Evolutionary conservation across 805 yeast species (phyloP).

Genomic region (Ogataea methylovora): DNA sequence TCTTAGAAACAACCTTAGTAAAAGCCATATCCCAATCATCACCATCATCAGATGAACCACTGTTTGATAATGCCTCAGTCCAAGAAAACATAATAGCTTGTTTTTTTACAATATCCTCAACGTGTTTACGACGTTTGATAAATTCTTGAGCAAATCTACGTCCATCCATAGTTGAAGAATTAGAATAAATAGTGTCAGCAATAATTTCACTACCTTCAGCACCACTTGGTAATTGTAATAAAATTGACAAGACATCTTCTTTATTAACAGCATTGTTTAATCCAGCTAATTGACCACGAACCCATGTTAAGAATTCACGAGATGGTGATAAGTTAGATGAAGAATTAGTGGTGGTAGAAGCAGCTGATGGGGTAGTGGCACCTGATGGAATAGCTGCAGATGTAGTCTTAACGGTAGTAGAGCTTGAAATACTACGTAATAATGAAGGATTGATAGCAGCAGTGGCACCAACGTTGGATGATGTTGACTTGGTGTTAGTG

Average conservation of each 20-base stretch:
- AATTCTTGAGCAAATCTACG: constrained; percentile 91
- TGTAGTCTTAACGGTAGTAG: too few species aligned
- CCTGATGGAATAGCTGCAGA: constrained; percentile 5
- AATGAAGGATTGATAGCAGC: constrained; percentile 24
- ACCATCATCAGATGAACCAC: constrained; percentile 22
- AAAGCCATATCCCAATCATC: constrained; percentile 48
- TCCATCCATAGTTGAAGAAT: constrained; percentile 88
- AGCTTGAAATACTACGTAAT: constrained; percentile 29
- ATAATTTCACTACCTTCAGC: constrained; percentile 76
- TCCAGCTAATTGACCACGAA: constrained; percentile 55
- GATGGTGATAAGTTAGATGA: constrained; percentile 28
- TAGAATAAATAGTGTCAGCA: constrained; percentile 85
- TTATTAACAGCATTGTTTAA: constrained; percentile 70
- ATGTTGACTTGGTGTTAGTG: constrained; percentile 2
- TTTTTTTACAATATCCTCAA: constrained; percentile 48
- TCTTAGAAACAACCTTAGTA: constrained; percentile 54
- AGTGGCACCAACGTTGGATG: constrained; percentile 4
- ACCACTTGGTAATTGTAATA: constrained; percentile 72
- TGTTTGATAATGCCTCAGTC: constrained; percentile 49
- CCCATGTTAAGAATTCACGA: constrained; percentile 67
- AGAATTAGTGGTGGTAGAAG: constrained; percentile 17
- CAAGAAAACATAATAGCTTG: constrained; percentile 44
- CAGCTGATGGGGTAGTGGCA: constrained; percentile 27
- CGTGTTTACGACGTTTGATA: constrained; percentile 63
- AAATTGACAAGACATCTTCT: constrained; percentile 72